Conservation (phyloP, 352 stramenopile genomes). For the Pythium guiyangense region DNA sequence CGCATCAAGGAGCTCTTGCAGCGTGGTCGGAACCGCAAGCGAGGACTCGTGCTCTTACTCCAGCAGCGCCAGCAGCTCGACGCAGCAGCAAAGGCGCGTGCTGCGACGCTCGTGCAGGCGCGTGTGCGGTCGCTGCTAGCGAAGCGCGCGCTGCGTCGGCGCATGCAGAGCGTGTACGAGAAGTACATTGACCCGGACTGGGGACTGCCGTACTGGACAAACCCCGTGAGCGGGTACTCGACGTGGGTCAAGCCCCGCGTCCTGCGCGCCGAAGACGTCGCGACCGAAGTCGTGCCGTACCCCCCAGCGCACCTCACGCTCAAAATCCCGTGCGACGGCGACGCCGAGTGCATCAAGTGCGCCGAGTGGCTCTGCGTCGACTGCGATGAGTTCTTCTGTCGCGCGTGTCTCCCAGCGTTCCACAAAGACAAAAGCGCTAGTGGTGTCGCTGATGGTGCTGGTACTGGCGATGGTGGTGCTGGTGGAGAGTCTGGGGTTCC, state of each 20-base stretch:
- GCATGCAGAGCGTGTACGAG: slow-evolving; percentile 47
- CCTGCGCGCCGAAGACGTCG: slow-evolving; percentile 51
- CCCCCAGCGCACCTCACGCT: slow-evolving; percentile 29
- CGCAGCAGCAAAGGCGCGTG: slow-evolving; percentile 13
- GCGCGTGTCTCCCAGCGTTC: slow-evolving; percentile 28
- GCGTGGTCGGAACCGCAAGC: slow-evolving; percentile 15
- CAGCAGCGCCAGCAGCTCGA: slow-evolving; percentile 10
- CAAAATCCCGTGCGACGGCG: slow-evolving; percentile 38
- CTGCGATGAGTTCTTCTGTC: slow-evolving; percentile 60
- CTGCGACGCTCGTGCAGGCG: slow-evolving; percentile 31
- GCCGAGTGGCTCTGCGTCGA: slow-evolving; percentile 57
- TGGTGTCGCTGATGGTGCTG: no score
- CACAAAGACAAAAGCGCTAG: slow-evolving; percentile 28
- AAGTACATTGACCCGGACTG: slow-evolving; percentile 71
- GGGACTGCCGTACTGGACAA: slow-evolving; percentile 66
- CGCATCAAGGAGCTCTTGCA: slow-evolving; percentile 34
- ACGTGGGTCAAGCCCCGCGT: slow-evolving; percentile 61
- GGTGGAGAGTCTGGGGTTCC: no score
- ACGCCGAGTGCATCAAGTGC: slow-evolving; percentile 31
- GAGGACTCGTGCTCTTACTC: slow-evolving; percentile 22
- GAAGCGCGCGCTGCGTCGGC: slow-evolving; percentile 17
- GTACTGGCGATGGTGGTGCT: background rate
- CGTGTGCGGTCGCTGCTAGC: slow-evolving; percentile 30
- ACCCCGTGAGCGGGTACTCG: slow-evolving; percentile 54
- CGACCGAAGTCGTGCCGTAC: slow-evolving; percentile 39